Evolutionary conservation across 1,284 basidiomycete genomes (phyloP).

Genomic region (Chondrostereum purpureum): DNA sequence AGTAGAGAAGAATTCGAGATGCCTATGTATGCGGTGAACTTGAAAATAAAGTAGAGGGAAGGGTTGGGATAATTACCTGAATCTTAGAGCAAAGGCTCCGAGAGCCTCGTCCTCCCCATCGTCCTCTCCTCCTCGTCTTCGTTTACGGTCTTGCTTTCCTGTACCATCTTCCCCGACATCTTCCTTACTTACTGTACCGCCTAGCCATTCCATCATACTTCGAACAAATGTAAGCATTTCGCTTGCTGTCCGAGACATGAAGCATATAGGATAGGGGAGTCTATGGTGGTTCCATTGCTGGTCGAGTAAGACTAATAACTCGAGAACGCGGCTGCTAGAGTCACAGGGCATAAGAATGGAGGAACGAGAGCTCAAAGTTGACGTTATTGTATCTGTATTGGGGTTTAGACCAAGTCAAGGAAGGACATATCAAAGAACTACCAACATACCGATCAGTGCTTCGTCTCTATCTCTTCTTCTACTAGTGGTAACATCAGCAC

Average conservation of each 20-base stretch:
- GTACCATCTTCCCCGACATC: constrained; percentile 74
- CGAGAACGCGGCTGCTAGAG: constrained; percentile 87
- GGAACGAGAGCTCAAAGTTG: constrained; percentile 70
- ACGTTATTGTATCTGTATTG: constrained; percentile 74
- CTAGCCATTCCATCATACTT: constrained; percentile 99
- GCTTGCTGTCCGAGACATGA: constrained; percentile 84
- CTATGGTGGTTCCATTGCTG: constrained; percentile 94
- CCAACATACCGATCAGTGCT: constrained; percentile 72
- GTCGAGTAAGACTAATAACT: constrained; percentile 91
- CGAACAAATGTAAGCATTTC: constrained; percentile 94
- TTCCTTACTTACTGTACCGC: constrained; percentile 86
- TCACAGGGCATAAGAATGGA: constrained; percentile 92
- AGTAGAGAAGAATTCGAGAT: constrained; percentile 85
- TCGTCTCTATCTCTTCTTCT: constrained; percentile 89
- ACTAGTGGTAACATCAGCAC: constrained; percentile 76
- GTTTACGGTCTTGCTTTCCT: constrained; percentile 44
- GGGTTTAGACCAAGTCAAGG: too few species aligned
- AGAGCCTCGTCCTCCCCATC: constrained; percentile 70
- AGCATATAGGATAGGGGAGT: constrained; percentile 81
- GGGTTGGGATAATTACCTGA: constrained; percentile 43
- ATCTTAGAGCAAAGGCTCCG: constrained; percentile 69
- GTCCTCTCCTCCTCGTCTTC: constrained; percentile 56
- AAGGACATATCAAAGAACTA: constrained; percentile 1
- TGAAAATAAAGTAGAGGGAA: neutral
- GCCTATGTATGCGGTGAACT: constrained; percentile 38